Percentiles rank a stretch among this genome's conserved stretches.
Conservation (phyloP, 306 rosid genomes). For the Spatholobus suberectus region DNA sequence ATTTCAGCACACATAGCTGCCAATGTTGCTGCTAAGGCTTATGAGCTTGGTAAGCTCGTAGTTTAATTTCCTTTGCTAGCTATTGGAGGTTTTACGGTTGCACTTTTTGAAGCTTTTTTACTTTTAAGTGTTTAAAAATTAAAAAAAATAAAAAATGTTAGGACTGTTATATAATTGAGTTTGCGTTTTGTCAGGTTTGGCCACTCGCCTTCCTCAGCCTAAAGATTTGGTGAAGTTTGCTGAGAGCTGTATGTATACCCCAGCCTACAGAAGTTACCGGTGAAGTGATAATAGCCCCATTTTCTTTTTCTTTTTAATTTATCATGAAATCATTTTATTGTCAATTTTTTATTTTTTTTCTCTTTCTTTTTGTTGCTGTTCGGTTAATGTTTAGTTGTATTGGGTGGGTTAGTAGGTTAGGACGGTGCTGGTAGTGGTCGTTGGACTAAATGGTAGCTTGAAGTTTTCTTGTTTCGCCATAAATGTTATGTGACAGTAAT, state of each 20-base stretch:
- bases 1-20: slow-evolving; percentile 99
- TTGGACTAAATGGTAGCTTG: slow-evolving; percentile 39
- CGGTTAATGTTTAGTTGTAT: slow-evolving; percentile 16
- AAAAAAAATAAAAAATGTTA: too few species aligned
- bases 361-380: not conserved
- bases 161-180: too few species aligned
- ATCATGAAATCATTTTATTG: slow-evolving; percentile 11
- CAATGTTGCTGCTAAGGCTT: slow-evolving; percentile 89
- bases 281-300: slow-evolving; percentile 39
- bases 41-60: slow-evolving; percentile 76
- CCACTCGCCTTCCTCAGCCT: slow-evolving; percentile 91
- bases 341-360: slow-evolving; percentile 35
- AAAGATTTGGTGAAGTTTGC: slow-evolving; percentile 85
- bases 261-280: slow-evolving; percentile 81
- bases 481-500: slow-evolving; percentile 17
- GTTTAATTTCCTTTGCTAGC: not conserved
- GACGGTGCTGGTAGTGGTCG: slow-evolving; percentile 38
- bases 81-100: not conserved
- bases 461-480: slow-evolving; percentile 10
- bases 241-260: slow-evolving; percentile 97
- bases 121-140: too few species aligned
- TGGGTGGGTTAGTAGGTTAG: slow-evolving; percentile 41
- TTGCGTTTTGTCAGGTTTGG: slow-evolving; percentile 69
- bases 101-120: not conserved
- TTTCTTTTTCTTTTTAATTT: not conserved